Base-by-base conservation (phyloP, 202 grass and related monocot species). In the Saccharum hybrid region DNA sequence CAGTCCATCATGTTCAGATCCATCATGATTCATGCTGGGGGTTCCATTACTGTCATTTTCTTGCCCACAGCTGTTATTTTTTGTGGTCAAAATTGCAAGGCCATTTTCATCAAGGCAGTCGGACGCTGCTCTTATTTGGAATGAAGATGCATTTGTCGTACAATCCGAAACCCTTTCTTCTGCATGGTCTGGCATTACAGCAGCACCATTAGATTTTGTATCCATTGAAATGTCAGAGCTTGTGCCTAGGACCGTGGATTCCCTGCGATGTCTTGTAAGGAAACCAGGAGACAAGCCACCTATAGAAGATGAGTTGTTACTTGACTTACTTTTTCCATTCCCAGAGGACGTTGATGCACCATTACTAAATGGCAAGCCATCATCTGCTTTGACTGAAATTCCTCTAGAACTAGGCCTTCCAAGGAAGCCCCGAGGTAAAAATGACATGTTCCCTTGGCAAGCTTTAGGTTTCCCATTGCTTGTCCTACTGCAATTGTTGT, bases 381-480 rank as follows among this genome's bases (percentile, higher is more conserved):
- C 71, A 84, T 77, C 40, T 3, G 10, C 21, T 87, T 81, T 84
- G 39, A 66, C 76, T 68, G 81, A 39, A 77, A 67, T 76, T 31
- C 63, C 71, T 59, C 41, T 67, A 54, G 84, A 78, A 73, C 7
- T 46, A 69, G 79, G 79, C 68, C 56, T 84, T 76, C 57, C 57
- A 72, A 84, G 85, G 85, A 90, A 87, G 59, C 66, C 81, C 8
- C 56, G 64, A 66, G 33, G 16, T 39, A 90, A 84, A 66, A 77
- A 84, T 76, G 88, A 87, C 70, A 83, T 80, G 69, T 74, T 56
- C 10, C 70, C 85, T 80, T 86, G 77, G 84, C 40, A 81, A 76
- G 26, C 71, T 77, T 82, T 77, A 21, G 64, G 39, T 78, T 79
- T 79, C 62, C 77, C 56, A 73, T 72, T 77, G 59, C 23, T 51